phyloP scores from a whole-genome alignment of 2,329 filamentous ascomycete species.

The Phialophora expanda region DNA sequence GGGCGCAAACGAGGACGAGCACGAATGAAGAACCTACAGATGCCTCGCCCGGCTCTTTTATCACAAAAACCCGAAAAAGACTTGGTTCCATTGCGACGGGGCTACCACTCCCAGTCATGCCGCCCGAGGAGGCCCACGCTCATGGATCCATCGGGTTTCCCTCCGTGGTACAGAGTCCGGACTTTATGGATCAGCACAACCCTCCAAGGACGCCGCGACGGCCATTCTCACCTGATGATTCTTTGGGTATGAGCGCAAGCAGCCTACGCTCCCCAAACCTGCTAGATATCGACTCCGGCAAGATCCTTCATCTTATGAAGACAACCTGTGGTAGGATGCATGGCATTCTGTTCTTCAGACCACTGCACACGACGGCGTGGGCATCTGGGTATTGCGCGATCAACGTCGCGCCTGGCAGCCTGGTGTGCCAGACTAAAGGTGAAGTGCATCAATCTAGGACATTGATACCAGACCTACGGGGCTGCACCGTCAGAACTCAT shows the following conservation, averaged over 20 bases:
- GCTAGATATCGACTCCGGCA: constrained; percentile 53
- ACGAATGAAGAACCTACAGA: constrained; percentile 33
- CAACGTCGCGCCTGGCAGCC: constrained; percentile 56
- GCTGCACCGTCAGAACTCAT: constrained; percentile 56
- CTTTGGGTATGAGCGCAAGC: constrained; percentile 30
- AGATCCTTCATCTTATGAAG: constrained; percentile 58
- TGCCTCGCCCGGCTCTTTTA: constrained; percentile 38
- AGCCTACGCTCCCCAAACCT: constrained; percentile 45
- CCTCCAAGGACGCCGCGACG: constrained; percentile 36
- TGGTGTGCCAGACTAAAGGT: constrained; percentile 58
- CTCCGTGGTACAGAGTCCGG: constrained; percentile 51
- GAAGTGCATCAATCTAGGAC: constrained; percentile 56
- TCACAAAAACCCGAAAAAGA: constrained; percentile 39
- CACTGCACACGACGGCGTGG: constrained; percentile 51
- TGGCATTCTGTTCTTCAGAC: constrained; percentile 58
- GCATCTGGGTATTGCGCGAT: constrained; percentile 59
- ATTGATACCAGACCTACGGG: constrained; percentile 56
- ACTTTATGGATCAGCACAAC: constrained; percentile 44
- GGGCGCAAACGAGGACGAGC: constrained; percentile 30
- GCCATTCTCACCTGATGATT: constrained; percentile 36
- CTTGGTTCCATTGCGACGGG: constrained; percentile 41
- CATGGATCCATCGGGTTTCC: constrained; percentile 55
- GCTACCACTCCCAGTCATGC: constrained; percentile 41
- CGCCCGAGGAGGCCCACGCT: constrained; percentile 45
- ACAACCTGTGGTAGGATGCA: constrained; percentile 59